Base-by-base conservation (phyloP, 805 yeast species). In the baker's yeast (Saccharomyces cerevisiae) region DNA sequence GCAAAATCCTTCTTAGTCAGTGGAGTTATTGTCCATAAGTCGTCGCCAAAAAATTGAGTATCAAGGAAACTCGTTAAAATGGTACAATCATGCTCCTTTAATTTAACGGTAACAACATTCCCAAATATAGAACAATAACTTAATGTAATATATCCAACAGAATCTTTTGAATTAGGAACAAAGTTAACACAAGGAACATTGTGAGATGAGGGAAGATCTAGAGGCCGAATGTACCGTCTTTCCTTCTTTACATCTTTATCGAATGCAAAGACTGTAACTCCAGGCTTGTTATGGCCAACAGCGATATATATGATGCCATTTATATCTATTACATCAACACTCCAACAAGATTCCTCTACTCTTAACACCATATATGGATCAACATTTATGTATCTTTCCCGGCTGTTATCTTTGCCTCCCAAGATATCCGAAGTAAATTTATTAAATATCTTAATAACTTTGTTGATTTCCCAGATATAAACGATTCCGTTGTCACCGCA, bases 401-500 rank as follows among this genome's bases (percentile, higher is more conserved):
- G 24, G 46, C 50, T 31, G 27, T 31, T 51, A 47, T 36, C 30
- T 31, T 14, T 21, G 10, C 30, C 17, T 14, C 22, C 11, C 4
- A 22, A 5, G 13, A 17, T 17, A 2, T 31, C 30, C 14, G 27
- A 41, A 31, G 29, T 48, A 43, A 13, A 8, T 43, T 26, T 26
- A 13, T 9, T 28, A 14, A 29, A 22, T 48, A 32, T n/a, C 13
- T 61, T 59, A 21, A 71, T 49, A 0, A 81, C 56, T 2, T 64
- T 61, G 4, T 64, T 66, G 1, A 75, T 54, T 51, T 73, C 64
- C 61, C 60, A 73, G 0, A 84, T 55, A 49, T 78, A 55, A 0
- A 76, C 72, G 6, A 77, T 59, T 0, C 89, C 89, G 63, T 81
- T 82, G 61, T 84, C 89, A 14, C 73, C 59, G 48, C 84, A 80